Percentiles rank a stretch among this genome's conserved stretches.
These are phyloP conservation scores for Grammothele lineata DNA, from an alignment of 768 basidiomycete genomes.

Conservation along the genomic window DNA sequence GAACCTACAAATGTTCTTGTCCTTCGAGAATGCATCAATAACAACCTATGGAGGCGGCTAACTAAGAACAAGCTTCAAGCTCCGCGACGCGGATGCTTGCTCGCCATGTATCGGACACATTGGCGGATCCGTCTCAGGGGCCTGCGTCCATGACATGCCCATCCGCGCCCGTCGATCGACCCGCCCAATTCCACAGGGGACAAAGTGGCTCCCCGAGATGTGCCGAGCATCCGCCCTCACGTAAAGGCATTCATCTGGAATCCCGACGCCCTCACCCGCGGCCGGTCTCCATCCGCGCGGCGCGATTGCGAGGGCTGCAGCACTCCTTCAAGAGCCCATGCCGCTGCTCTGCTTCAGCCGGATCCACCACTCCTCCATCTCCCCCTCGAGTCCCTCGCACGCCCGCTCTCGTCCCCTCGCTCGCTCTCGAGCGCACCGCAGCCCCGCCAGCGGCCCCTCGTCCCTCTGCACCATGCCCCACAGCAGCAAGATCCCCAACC, in stretches of 20 bases:
- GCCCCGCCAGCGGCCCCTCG: not conserved
- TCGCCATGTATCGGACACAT: too few species aligned
- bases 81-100: too few species aligned
- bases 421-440: not conserved
- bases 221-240: not conserved
- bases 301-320: slow-evolving; percentile 1
- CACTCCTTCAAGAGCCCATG: too few species aligned
- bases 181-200: slow-evolving; percentile 2
- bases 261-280: too few species aligned
- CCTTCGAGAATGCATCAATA: too few species aligned
- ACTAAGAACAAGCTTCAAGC: too few species aligned
- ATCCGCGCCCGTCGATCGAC: not conserved
- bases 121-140: too few species aligned
- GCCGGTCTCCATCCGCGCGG: not conserved
- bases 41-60: too few species aligned
- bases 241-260: not conserved
- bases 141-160: too few species aligned
- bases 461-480: slow-evolving; percentile 5
- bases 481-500: slow-evolving; percentile 11
- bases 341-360: too few species aligned
- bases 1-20: too few species aligned
- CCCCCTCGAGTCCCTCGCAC: not conserved
- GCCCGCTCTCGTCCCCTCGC: not conserved
- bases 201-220: slow-evolving; percentile 4
- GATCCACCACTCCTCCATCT: too few species aligned